Conservation (phyloP, 345 rosid species). For the Clarkia xantiana region DNA sequence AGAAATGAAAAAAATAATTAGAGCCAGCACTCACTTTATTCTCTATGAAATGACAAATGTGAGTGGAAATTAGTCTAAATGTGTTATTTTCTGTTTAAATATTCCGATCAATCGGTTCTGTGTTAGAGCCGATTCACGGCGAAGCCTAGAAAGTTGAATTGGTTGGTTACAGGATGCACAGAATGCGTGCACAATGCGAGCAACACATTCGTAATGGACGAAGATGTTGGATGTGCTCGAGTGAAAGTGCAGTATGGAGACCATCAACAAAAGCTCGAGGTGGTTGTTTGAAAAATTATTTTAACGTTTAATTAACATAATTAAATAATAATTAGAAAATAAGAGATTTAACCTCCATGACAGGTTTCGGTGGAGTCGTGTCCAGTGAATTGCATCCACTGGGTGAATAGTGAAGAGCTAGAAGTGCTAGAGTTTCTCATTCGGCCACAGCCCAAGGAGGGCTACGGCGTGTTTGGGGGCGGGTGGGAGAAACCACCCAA, state of each 20-base stretch:
- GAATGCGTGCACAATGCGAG: slow-evolving; percentile 50
- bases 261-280: slow-evolving; percentile 32
- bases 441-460: slow-evolving; percentile 32
- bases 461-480: slow-evolving; percentile 45
- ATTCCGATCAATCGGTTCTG: too few species aligned
- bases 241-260: slow-evolving; percentile 48
- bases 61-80: too few species aligned
- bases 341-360: not conserved
- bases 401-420: slow-evolving; percentile 43
- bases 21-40: too few species aligned
- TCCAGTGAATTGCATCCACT: slow-evolving; percentile 51
- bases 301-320: too few species aligned
- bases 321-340: not conserved
- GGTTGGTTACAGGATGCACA: slow-evolving; percentile 33
- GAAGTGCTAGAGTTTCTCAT: slow-evolving; percentile 36
- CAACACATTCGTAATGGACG: slow-evolving; percentile 40
- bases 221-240: slow-evolving; percentile 34
- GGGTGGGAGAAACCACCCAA: slow-evolving; percentile 50
- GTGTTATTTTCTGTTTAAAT: too few species aligned
- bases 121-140: too few species aligned
- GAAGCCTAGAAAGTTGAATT: not conserved
- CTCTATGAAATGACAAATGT: too few species aligned
- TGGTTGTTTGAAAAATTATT: slow-evolving; percentile 7
- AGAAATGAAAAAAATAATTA: too few species aligned
- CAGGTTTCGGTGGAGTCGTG: slow-evolving; percentile 50